These are phyloP conservation scores for Tetracentron sinense DNA, from an alignment of 164 flowering plant species.

Conservation along the genomic window DNA sequence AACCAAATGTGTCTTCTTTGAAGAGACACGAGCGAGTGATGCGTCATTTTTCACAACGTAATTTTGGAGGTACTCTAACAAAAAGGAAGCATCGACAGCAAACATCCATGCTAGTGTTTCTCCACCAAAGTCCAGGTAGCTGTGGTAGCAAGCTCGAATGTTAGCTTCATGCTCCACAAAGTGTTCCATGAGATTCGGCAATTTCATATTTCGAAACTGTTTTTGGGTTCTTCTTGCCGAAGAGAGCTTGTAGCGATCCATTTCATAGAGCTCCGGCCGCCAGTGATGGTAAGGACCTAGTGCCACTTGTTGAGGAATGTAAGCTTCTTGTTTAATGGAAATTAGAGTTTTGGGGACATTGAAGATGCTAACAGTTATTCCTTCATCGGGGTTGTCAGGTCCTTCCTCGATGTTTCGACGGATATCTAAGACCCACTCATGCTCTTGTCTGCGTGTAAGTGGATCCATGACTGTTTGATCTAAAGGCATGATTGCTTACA, in stretches of 20 bases:
- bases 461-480: too few species aligned
- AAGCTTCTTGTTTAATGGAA: slow-evolving; percentile 19
- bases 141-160: slow-evolving; percentile 14
- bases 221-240: slow-evolving; percentile 23
- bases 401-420: background rate
- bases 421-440: slow-evolving; percentile 6
- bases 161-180: slow-evolving; percentile 1
- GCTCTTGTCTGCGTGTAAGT: too few species aligned
- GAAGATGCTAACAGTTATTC: slow-evolving; percentile 22
- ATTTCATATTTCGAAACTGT: background rate
- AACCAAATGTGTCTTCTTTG: slow-evolving; percentile 6
- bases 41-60: too few species aligned
- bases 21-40: background rate
- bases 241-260: slow-evolving; percentile 33
- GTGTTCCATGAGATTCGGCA: slow-evolving; percentile 13
- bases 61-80: too few species aligned
- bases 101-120: too few species aligned
- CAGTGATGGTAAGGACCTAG: slow-evolving; percentile 33
- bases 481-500: too few species aligned
- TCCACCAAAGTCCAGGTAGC: too few species aligned
- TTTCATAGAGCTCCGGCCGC: slow-evolving; percentile 25
- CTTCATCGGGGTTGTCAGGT: background rate
- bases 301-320: slow-evolving; percentile 25
- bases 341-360: slow-evolving; percentile 27
- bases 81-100: too few species aligned